phyloP scores from a whole-genome alignment of 1,284 basidiomycete species.

The Sporisorium exsertum region DNA sequence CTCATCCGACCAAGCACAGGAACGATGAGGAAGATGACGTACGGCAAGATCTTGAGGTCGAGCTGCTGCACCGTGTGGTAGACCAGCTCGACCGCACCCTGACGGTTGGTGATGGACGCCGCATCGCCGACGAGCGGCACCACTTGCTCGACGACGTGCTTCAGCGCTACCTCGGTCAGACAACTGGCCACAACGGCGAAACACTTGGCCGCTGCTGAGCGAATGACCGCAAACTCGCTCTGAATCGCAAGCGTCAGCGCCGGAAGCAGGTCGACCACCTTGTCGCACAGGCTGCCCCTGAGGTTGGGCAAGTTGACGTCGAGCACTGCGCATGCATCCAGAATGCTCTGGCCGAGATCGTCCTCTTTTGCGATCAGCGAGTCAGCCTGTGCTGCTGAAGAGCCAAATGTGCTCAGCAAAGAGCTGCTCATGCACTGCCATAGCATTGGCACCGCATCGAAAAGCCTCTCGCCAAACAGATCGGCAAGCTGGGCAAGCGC shows the following conservation, averaged over 20 bases:
- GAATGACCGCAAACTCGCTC: constrained; percentile 87
- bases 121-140: constrained; percentile 89
- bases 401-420: constrained; percentile 77
- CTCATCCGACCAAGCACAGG: constrained; percentile 98
- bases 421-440: constrained; percentile 92
- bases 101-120: constrained; percentile 80
- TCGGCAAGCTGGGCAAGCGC: constrained; percentile 84
- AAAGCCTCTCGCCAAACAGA: constrained; percentile 80
- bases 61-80: constrained; percentile 91
- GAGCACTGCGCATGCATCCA: constrained; percentile 91
- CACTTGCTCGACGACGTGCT: constrained; percentile 83
- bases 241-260: constrained; percentile 81
- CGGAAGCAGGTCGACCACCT: constrained; percentile 80
- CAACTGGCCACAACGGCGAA: constrained; percentile 88
- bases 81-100: constrained; percentile 85
- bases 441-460: constrained; percentile 86
- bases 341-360: constrained; percentile 82
- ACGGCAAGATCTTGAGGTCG: constrained; percentile 94
- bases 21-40: constrained; percentile 96
- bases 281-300: constrained; percentile 78
- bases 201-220: constrained; percentile 86
- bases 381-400: constrained; percentile 72
- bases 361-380: constrained; percentile 35
- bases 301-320: constrained; percentile 84
- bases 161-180: constrained; percentile 87